Conservation (phyloP, 2,329 filamentous ascomycete genomes). For the Penicillium fuscoglaucum region DNA sequence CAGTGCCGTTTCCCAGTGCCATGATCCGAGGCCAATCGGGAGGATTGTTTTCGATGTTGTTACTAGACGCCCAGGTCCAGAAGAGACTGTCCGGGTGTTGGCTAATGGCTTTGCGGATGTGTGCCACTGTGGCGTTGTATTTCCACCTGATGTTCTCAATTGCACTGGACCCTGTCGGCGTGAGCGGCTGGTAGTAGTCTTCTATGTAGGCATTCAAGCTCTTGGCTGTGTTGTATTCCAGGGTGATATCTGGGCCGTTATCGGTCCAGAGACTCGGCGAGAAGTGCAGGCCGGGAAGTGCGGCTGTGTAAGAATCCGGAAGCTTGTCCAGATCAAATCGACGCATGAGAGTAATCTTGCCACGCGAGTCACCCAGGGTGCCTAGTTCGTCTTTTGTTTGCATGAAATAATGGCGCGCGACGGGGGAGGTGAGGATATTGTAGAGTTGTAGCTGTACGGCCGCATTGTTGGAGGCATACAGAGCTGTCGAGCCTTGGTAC, state of each 20-base stretch:
- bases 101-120: constrained; percentile 43
- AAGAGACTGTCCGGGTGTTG: constrained; percentile 44
- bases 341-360: constrained; percentile 47
- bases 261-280: constrained; percentile 48
- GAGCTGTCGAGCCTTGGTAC: constrained; percentile 42
- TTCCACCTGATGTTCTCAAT: constrained; percentile 48
- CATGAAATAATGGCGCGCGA: constrained; percentile 44
- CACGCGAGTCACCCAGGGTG: constrained; percentile 37
- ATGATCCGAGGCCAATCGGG: constrained; percentile 48
- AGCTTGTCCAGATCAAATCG: constrained; percentile 49
- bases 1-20: constrained; percentile 47
- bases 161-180: constrained; percentile 32
- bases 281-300: constrained; percentile 51
- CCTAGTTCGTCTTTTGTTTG: constrained; percentile 40
- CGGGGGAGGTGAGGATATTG: constrained; percentile 40
- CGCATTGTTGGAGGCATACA: constrained; percentile 33
- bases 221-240: constrained; percentile 44
- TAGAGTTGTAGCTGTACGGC: constrained; percentile 43
- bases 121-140: constrained; percentile 44
- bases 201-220: constrained; percentile 50
- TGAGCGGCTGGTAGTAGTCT: constrained; percentile 50
- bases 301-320: constrained; percentile 34
- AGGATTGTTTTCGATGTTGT: constrained; percentile 43
- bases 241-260: constrained; percentile 42
- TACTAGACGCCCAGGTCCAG: constrained; percentile 51